Evolutionary conservation across 2,329 filamentous ascomycete species (phyloP).

Genomic region (Aspergillus jensenii): DNA sequence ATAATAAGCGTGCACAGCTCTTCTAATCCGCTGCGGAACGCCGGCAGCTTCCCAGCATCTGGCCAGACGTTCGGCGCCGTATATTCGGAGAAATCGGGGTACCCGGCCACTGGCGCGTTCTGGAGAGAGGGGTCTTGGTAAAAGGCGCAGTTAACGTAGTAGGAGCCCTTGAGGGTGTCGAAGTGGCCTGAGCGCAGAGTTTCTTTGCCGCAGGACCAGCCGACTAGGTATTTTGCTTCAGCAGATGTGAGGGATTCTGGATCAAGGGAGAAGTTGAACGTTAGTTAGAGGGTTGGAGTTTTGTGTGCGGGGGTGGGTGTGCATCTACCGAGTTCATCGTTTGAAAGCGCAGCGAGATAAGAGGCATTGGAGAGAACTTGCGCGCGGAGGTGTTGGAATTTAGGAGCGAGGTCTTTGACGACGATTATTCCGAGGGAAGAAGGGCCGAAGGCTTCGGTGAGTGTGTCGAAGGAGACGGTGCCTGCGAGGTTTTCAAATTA

Average conservation of each 20-base stretch:
- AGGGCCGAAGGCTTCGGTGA: constrained; percentile 76
- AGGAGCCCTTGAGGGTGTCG: constrained; percentile 64
- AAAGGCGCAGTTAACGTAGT: constrained; percentile 64
- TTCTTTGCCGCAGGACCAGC: constrained; percentile 66
- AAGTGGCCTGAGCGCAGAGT: constrained; percentile 61
- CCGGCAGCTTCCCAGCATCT: constrained; percentile 63
- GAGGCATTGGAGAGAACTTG: constrained; percentile 82
- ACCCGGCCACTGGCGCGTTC: constrained; percentile 35
- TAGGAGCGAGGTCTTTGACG: constrained; percentile 77
- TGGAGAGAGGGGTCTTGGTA: constrained; percentile 42
- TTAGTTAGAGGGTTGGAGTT: background rate
- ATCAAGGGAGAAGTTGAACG: background rate
- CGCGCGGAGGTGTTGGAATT: constrained; percentile 70
- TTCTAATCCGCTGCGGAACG: constrained; percentile 72
- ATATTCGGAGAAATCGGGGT: constrained; percentile 74
- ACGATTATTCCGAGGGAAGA: constrained; percentile 88
- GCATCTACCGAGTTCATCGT: constrained; percentile 65
- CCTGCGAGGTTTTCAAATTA: constrained; percentile 23
- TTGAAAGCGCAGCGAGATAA: constrained; percentile 79
- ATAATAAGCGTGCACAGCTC: constrained; percentile 81
- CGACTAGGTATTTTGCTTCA: constrained; percentile 59
- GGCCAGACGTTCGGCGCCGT: constrained; percentile 92
- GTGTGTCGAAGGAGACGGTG: constrained; percentile 43
- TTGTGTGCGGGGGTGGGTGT: background rate
- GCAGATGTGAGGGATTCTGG: constrained; percentile 44